Evolutionary conservation across 2,329 filamentous ascomycete species (phyloP).

Genomic region (Aspergillus ochraceoroseus): DNA sequence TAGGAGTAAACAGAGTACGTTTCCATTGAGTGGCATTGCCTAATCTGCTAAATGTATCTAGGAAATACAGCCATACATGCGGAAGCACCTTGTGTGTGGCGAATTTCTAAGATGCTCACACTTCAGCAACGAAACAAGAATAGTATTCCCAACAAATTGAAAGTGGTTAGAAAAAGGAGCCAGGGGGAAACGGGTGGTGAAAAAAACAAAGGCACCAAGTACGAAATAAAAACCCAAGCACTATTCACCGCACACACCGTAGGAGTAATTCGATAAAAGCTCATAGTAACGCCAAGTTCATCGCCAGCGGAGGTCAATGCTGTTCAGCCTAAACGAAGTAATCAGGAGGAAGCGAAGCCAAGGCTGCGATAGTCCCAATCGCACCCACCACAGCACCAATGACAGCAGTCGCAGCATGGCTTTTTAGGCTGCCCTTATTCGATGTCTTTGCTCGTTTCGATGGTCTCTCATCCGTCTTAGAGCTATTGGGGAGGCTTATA

Average conservation of each 20-base stretch:
- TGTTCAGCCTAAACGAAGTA: conserved; percentile 35
- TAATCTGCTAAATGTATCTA: too few species aligned
- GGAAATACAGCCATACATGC: conserved; percentile 1
- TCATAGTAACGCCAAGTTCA: conserved; percentile 5
- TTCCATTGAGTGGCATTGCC: too few species aligned
- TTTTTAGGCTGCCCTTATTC: conserved; percentile 24
- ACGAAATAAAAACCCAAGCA: neutral
- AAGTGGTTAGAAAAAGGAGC: neutral
- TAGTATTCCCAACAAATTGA: neutral
- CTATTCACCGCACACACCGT: neutral
- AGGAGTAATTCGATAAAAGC: conserved; percentile 4
- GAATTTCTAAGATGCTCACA: conserved; percentile 8
- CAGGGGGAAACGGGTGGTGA: neutral
- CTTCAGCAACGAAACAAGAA: neutral
- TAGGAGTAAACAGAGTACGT: too few species aligned
- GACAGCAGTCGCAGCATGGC: conserved; percentile 39
- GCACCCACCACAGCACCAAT: conserved; percentile 42
- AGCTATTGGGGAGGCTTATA: conserved; percentile 7
- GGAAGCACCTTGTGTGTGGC: neutral
- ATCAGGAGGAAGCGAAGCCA: conserved; percentile 42
- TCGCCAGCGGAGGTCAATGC: neutral
- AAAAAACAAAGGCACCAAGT: conserved; percentile 2
- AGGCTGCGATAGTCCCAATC: conserved; percentile 38
- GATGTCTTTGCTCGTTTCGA: conserved; percentile 29
- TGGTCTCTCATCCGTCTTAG: conserved; percentile 22